These are phyloP conservation scores for Sporothrix dimorphospora DNA, from an alignment of 2,329 filamentous ascomycete genomes.

Conservation along the genomic window DNA sequence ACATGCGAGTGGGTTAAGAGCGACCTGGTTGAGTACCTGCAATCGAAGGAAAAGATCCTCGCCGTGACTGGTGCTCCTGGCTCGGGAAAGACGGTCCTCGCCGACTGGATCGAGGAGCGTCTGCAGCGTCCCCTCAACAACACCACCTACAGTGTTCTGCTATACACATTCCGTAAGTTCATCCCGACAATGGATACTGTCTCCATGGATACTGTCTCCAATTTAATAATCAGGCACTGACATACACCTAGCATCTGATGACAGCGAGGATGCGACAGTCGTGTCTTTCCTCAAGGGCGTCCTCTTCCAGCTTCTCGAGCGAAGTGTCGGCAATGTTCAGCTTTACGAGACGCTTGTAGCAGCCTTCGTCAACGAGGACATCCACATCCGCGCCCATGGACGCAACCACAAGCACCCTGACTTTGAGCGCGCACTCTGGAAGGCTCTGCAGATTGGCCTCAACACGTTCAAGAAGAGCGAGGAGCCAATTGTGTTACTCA, in stretches of 20 bases:
- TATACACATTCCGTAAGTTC: constrained; percentile 45
- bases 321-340: constrained; percentile 44
- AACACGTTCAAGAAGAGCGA: constrained; percentile 38
- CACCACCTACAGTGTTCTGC: constrained; percentile 42
- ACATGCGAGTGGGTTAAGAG: constrained; percentile 47
- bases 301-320: constrained; percentile 45
- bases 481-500: constrained; percentile 42
- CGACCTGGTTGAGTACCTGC: constrained; percentile 43
- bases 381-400: background rate
- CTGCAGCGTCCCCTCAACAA: constrained; percentile 45
- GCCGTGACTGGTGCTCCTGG: constrained; percentile 67
- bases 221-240: background rate
- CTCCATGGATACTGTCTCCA: background rate
- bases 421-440: constrained; percentile 41
- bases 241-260: constrained; percentile 38
- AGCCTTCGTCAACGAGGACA: constrained; percentile 34
- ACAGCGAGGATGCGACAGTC: constrained; percentile 39
- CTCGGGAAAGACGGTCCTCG: constrained; percentile 88
- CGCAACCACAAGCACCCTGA: constrained; percentile 20
- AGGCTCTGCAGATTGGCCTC: constrained; percentile 41
- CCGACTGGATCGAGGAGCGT: constrained; percentile 51
- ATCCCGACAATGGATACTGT: background rate
- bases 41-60: constrained; percentile 42
- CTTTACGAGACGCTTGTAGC: constrained; percentile 42
- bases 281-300: constrained; percentile 44